Conservation (phyloP, 2,329 filamentous ascomycete species). For the Bipolaris gigantea region DNA sequence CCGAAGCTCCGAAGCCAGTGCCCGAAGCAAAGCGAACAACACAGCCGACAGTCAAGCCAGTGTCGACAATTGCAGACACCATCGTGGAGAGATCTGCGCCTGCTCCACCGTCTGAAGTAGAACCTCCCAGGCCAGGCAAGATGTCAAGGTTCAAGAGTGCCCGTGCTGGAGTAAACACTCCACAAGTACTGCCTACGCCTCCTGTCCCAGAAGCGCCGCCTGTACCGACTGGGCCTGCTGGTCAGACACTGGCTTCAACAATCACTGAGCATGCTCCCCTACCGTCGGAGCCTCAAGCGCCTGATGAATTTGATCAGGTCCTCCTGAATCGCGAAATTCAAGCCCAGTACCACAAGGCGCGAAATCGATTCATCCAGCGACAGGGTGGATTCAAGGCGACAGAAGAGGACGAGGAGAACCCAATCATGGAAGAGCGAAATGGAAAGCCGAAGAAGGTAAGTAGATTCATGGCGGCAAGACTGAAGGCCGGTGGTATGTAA, state of each 20-base stretch:
- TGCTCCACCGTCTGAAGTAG: slow-evolving; percentile 12
- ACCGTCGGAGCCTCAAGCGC: slow-evolving; percentile 43
- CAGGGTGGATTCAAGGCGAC: slow-evolving; percentile 76
- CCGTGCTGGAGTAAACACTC: slow-evolving; percentile 24
- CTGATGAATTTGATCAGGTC: slow-evolving; percentile 64
- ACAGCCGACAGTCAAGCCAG: slow-evolving; percentile 7
- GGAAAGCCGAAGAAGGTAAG: slow-evolving; percentile 64
- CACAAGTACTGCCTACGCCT: slow-evolving; percentile 26
- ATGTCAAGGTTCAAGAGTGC: slow-evolving; percentile 48
- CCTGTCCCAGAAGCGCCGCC: slow-evolving; percentile 30
- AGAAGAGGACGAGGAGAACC: slow-evolving; percentile 66
- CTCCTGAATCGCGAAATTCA: slow-evolving; percentile 77
- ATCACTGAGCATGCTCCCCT: slow-evolving; percentile 56
- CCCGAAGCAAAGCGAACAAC: slow-evolving; percentile 18
- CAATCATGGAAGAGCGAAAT: slow-evolving; percentile 68
- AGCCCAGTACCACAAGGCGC: slow-evolving; percentile 77
- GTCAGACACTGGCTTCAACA: slow-evolving; percentile 60
- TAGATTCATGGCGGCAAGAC: slow-evolving; percentile 71
- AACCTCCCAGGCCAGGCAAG: slow-evolving; percentile 35
- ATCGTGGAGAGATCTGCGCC: slow-evolving; percentile 39
- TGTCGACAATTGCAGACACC: slow-evolving; percentile 37
- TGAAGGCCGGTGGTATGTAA: slow-evolving; percentile 47
- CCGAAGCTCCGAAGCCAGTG: slow-evolving; percentile 46
- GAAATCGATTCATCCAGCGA: slow-evolving; percentile 79
- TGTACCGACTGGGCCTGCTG: slow-evolving; percentile 47